Evolutionary conservation across 768 basidiomycete genomes (phyloP).

Genomic region (Ramaria rubella): DNA sequence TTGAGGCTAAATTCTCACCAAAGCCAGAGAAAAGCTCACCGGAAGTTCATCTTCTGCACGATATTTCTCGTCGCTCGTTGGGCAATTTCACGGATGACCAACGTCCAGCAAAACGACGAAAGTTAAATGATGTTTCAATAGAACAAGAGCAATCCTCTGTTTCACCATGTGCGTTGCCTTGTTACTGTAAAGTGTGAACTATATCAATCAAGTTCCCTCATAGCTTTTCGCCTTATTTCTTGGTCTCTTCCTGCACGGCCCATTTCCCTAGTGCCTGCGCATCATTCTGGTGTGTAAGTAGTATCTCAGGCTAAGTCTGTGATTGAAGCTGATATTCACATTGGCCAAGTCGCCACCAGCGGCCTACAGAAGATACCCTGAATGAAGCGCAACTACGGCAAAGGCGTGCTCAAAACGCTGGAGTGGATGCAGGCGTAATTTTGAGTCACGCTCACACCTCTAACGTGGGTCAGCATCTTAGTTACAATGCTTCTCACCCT

Average conservation of each 20-base stretch:
- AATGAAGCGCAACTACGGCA: slow-evolving; percentile 21
- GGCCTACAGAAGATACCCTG: slow-evolving; percentile 24
- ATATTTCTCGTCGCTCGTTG: background rate
- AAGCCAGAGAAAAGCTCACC: no score
- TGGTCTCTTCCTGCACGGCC: background rate
- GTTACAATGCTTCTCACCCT: background rate
- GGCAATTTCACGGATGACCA: background rate
- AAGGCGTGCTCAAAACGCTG: slow-evolving; percentile 20
- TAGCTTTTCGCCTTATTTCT: slow-evolving; percentile 1
- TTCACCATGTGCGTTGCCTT: background rate
- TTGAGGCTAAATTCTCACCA: no score
- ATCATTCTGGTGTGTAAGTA: background rate
- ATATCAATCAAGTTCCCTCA: background rate
- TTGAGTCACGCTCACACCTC: background rate
- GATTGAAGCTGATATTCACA: background rate
- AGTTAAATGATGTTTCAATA: background rate
- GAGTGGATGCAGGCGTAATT: slow-evolving; percentile 25
- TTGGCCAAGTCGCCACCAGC: background rate
- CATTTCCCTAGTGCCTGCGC: background rate
- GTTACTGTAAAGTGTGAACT: background rate
- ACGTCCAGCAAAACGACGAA: background rate
- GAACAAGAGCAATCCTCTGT: background rate
- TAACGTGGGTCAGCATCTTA: background rate
- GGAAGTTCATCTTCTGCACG: background rate
- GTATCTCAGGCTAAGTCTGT: background rate